These are phyloP conservation scores for Eucalyptus marginata DNA, from an alignment of 345 rosid species.

Conservation along the genomic window DNA sequence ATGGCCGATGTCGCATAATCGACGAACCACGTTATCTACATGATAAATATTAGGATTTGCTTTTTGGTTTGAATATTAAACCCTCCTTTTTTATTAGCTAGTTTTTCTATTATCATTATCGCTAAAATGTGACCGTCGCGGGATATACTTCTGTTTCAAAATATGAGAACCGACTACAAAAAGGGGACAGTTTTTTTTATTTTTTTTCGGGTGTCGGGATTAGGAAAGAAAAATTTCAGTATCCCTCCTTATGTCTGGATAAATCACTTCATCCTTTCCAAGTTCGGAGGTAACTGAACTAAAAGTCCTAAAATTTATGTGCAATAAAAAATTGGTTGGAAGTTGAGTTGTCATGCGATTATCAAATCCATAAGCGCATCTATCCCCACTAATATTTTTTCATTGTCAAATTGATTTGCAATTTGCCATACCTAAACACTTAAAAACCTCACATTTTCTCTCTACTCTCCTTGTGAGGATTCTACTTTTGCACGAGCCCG, in stretches of 20 bases:
- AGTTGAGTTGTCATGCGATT: neutral
- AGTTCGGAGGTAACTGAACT: neutral
- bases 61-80: neutral
- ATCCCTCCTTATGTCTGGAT: neutral
- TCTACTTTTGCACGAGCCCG: neutral
- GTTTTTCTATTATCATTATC: neutral
- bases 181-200: neutral
- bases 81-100: neutral
- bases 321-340: neutral
- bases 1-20: neutral
- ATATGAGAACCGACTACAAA: neutral
- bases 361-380: neutral
- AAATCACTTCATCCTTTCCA: neutral
- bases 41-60: neutral
- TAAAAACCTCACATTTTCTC: neutral
- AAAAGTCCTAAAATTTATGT: neutral
- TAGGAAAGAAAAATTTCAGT: neutral
- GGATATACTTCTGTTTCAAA: neutral
- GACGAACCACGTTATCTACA: neutral
- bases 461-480: neutral
- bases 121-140: fast-evolving
- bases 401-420: neutral
- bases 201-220: fast-evolving
- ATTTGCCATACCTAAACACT: neutral
- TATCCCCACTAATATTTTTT: neutral